Percentiles rank a stretch among this genome's conserved stretches.
phyloP scores from a whole-genome alignment of 495 filamentous ascomycete species.

The Massariosphaeria phaeospora region DNA sequence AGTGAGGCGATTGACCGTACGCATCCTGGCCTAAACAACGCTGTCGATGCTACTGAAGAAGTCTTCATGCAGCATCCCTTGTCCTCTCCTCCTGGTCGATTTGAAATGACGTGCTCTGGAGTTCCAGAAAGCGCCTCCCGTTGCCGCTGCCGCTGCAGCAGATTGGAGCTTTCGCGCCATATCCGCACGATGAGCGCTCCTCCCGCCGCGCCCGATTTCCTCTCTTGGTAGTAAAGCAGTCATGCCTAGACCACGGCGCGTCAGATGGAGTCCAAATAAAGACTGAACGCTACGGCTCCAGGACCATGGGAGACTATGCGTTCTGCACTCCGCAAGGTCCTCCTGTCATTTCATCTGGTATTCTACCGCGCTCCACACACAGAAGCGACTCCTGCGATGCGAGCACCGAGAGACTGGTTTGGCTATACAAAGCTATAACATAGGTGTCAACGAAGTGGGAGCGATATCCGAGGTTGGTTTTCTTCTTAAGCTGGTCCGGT shows the following conservation, averaged over 20 bases:
- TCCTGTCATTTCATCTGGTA: constrained; percentile 24
- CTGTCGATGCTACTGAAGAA: neutral
- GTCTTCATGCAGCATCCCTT: neutral
- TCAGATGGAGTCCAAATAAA: constrained; percentile 5
- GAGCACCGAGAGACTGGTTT: constrained; percentile 7
- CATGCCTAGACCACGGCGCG: neutral
- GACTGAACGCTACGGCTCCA: constrained; percentile 8
- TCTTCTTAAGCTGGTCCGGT: neutral
- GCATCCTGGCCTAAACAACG: neutral
- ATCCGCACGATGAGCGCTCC: neutral
- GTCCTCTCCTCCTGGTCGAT: neutral
- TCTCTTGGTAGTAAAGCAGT: too few species aligned
- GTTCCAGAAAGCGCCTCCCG: neutral
- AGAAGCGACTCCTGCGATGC: constrained; percentile 22
- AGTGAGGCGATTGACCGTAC: neutral
- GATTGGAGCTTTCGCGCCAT: constrained; percentile 23
- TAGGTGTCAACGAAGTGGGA: constrained; percentile 1
- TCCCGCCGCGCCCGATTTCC: neutral
- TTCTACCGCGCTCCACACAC: constrained; percentile 7
- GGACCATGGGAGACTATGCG: constrained; percentile 12
- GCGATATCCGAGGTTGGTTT: constrained; percentile 4
- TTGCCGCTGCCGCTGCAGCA: neutral
- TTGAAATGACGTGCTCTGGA: constrained; percentile 10
- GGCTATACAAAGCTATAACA: constrained; percentile 2
- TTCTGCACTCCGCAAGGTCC: constrained; percentile 8